phyloP scores from a whole-genome alignment of 306 rosid species.

The Rubus parviflorus region DNA sequence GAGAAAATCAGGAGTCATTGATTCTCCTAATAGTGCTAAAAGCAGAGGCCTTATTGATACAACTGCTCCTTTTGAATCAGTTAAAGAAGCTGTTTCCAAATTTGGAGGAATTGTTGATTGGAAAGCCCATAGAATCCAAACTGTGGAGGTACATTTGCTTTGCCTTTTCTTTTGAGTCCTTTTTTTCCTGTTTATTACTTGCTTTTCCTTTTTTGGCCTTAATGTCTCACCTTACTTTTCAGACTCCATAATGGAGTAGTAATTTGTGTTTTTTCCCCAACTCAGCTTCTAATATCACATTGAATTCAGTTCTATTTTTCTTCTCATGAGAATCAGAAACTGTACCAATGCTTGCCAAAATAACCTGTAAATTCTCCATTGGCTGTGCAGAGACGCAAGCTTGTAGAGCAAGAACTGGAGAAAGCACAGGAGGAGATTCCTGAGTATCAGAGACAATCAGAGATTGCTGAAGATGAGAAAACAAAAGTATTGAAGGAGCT shows the following conservation, averaged over 20 bases:
- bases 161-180: conserved; percentile 22
- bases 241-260: neutral
- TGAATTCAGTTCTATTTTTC: neutral
- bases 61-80: conserved; percentile 93
- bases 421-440: conserved; percentile 77
- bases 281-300: neutral
- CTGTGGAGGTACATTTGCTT: conserved; percentile 69
- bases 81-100: conserved; percentile 95
- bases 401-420: conserved; percentile 87
- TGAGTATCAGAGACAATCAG: conserved; percentile 61
- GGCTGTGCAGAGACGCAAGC: conserved; percentile 69
- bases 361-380: conserved; percentile 20
- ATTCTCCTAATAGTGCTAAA: conserved; percentile 40
- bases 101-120: conserved; percentile 99
- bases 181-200: neutral
- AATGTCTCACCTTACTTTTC: neutral
- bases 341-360: neutral
- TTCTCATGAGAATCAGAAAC: neutral
- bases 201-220: neutral
- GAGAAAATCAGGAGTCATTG: conserved; percentile 30
- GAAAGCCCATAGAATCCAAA: conserved; percentile 92
- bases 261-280: neutral
- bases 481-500: conserved; percentile 65
- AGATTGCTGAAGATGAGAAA: conserved; percentile 63
- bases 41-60: conserved; percentile 79